Evolutionary conservation across 805 yeast species (phyloP).

Genomic region (Ogataea glucozyma): DNA sequence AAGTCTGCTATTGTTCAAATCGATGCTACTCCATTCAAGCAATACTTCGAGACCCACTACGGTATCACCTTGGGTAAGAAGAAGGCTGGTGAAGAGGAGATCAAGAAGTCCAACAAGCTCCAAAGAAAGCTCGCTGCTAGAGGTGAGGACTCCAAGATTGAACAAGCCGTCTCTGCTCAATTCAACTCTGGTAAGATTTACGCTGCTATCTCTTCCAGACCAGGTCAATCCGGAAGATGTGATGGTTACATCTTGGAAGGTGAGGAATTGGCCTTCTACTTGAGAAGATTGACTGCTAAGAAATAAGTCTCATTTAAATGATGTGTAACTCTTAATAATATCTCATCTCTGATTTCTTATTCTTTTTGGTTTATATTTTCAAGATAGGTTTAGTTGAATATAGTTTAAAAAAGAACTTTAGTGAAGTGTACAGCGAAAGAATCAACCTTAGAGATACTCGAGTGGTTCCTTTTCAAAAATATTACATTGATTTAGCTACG

Average conservation of each 20-base stretch:
- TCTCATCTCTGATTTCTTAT: slow-evolving; percentile 34
- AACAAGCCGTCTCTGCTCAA: slow-evolving; percentile 90
- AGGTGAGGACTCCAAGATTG: slow-evolving; percentile 81
- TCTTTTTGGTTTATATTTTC: slow-evolving; percentile 18
- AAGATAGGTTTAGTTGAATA: slow-evolving; percentile 5
- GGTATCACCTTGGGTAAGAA: slow-evolving; percentile 92
- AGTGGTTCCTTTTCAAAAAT: too few species aligned
- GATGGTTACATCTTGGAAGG: slow-evolving; percentile 99
- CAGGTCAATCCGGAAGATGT: slow-evolving; percentile 99
- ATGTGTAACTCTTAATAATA: slow-evolving; percentile 26
- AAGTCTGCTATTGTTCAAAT: slow-evolving; percentile 98
- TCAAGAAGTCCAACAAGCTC: slow-evolving; percentile 70
- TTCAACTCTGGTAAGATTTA: slow-evolving; percentile 98
- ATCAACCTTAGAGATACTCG: too few species aligned
- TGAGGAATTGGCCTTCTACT: slow-evolving; percentile 99
- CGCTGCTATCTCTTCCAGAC: slow-evolving; percentile 98
- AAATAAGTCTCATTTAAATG: slow-evolving; percentile 57
- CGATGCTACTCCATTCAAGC: slow-evolving; percentile 99
- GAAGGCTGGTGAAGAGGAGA: slow-evolving; percentile 61
- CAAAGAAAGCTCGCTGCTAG: slow-evolving; percentile 94
- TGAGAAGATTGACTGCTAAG: slow-evolving; percentile 99
- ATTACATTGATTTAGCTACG: too few species aligned
- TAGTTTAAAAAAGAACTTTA: not conserved
- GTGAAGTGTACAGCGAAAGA: too few species aligned
- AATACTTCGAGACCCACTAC: slow-evolving; percentile 98